Percentiles rank a stretch among this genome's conserved stretches.
These are phyloP conservation scores for Suillus hirtellus DNA, from an alignment of 768 basidiomycete genomes.

Conservation along the genomic window DNA sequence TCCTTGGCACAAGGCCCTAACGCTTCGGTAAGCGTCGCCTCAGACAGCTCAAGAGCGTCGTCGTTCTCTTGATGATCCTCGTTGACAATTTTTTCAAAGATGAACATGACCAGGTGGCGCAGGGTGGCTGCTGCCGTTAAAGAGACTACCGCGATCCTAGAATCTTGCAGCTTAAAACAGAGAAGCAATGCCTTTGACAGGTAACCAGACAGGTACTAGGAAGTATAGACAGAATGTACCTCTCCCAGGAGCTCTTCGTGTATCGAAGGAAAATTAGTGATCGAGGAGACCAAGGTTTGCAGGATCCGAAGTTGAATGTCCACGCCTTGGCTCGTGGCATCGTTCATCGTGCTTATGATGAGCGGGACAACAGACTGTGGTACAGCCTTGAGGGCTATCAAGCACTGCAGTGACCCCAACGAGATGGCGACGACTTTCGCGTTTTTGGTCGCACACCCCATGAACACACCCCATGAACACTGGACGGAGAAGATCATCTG, in stretches of 20 bases:
- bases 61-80: conserved; percentile 57
- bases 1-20: conserved; percentile 80
- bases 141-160: conserved; percentile 92
- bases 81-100: conserved; percentile 58
- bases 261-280: conserved; percentile 83
- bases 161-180: conserved; percentile 95
- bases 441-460: conserved; percentile 42
- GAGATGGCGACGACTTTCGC: conserved; percentile 93
- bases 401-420: conserved; percentile 84
- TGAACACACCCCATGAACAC: too few relatives aligned
- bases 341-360: conserved; percentile 81
- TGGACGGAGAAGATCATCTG: too few relatives aligned
- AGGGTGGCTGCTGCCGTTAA: conserved; percentile 96
- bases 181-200: conserved; percentile 42
- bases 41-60: conserved; percentile 21
- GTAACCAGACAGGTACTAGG: too few relatives aligned
- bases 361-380: conserved; percentile 74
- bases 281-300: conserved; percentile 86
- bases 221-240: conserved; percentile 45
- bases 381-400: conserved; percentile 85
- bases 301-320: conserved; percentile 94
- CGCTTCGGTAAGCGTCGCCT: conserved; percentile 52
- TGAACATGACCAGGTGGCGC: conserved; percentile 95
- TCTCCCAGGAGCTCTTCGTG: conserved; percentile 80
- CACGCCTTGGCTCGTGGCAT: conserved; percentile 90